phyloP scores from a whole-genome alignment of 2,329 filamentous ascomycete genomes.

The Fusarium mangiferae region DNA sequence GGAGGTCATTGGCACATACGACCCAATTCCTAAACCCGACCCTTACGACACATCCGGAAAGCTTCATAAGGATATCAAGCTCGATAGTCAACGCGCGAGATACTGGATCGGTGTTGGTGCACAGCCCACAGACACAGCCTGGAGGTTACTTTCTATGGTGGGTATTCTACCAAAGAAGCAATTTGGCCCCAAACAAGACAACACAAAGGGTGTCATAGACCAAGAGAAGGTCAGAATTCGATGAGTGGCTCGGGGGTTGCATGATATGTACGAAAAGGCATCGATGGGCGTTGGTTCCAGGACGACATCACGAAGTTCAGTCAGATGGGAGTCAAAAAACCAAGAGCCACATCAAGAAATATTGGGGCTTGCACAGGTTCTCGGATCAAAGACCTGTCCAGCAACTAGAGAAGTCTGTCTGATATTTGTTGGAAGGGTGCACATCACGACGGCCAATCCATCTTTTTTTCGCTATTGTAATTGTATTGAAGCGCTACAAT shows the following conservation, averaged over 20 bases:
- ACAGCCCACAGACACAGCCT: constrained; percentile 90
- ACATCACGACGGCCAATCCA: background rate
- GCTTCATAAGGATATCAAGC: constrained; percentile 89
- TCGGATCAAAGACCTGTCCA: background rate
- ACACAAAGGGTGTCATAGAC: constrained; percentile 42
- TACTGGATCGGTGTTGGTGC: constrained; percentile 99
- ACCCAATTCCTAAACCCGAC: constrained; percentile 72
- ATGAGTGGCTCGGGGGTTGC: constrained; percentile 34
- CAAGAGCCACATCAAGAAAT: background rate
- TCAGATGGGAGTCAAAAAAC: constrained; percentile 4
- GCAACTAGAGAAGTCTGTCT: constrained; percentile 19
- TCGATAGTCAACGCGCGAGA: constrained; percentile 82
- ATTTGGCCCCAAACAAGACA: constrained; percentile 47
- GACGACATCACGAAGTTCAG: constrained; percentile 14
- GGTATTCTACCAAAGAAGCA: constrained; percentile 53
- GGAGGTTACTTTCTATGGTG: constrained; percentile 87
- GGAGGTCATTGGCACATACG: constrained; percentile 88
- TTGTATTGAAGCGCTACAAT: constrained; percentile 38
- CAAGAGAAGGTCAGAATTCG: constrained; percentile 46
- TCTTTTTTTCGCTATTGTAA: constrained; percentile 33
- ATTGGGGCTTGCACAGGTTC: background rate
- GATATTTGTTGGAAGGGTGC: constrained; percentile 11
- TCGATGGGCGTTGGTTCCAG: constrained; percentile 44
- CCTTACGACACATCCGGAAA: constrained; percentile 70
- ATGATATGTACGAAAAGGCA: constrained; percentile 44